Evolutionary conservation across 129 eudicot species (phyloP), one percentile per base, ranked within the genome.

Genomic region (Tagetes erecta): DNA sequence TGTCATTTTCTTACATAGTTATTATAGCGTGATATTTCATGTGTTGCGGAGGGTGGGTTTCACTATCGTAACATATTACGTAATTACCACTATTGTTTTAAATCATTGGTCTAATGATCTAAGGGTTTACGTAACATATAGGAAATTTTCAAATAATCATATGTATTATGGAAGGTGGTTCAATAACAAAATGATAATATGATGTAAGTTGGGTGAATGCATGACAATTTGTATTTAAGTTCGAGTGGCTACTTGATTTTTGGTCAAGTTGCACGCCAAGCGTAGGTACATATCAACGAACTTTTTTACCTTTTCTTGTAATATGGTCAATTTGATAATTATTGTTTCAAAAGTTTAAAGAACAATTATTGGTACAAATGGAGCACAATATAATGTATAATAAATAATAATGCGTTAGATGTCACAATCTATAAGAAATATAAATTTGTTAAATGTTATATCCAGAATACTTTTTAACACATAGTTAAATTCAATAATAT

Each of bases 301-400:
- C 36, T 10, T 7, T 30, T 30, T 56, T 30, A 7, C 36, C 8
- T 56, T 30, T 56, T 7, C 3, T 30, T 6, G 36, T 30, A 30
- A 56, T 56, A 56, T 27, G 34, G 63, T 56, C 63, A 56, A 56
- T 56, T 56, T 56, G 7, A 52, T n/a, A 13, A n/a, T n/a, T 52
- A 52, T 52, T 52, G 58, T 8, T 52, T 1, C 31, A 14, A 52
- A 52, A 13, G 58, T 52, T 52, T 52, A n/a, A 14, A 52, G 30
- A 12, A 56, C 37, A 56, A 56, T 56, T 2, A 56, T 56, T 56
- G 4, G 62, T 56, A 30, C 13, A 56, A 55, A 56, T 56, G 5
- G 7, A 9, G 38, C 8, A 56, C 30, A 6, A 56, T 8, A 56
- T 30, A 56, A 56, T 31, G 37, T 30, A 6, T 27, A 56, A 10